Conservation (phyloP, 257 asterid species). For the Nicotiana obtusifolia region DNA sequence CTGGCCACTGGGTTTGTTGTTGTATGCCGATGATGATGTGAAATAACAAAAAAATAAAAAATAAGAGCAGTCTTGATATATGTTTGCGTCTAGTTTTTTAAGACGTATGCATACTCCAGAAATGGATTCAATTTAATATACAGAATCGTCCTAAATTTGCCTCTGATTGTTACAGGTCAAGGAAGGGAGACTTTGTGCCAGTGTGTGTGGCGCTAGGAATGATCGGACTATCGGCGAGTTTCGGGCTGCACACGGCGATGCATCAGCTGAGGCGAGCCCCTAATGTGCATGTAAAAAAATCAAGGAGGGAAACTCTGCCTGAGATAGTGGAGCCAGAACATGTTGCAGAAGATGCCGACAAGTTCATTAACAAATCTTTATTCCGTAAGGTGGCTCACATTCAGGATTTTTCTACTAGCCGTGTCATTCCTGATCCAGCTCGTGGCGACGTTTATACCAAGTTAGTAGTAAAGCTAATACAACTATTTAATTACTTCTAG, state of each 20-base stretch:
- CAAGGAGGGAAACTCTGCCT: slow-evolving; percentile 55
- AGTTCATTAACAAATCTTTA: slow-evolving; percentile 46
- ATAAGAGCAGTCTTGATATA: not conserved
- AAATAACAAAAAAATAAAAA: too few species aligned
- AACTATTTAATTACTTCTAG: not conserved
- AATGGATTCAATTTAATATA: too few species aligned
- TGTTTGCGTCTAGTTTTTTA: not conserved
- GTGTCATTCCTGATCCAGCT: slow-evolving; percentile 19
- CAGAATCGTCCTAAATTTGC: too few species aligned
- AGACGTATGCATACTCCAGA: too few species aligned
- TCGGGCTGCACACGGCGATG: slow-evolving; percentile 43
- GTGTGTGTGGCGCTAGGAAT: slow-evolving; percentile 48
- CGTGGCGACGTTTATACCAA: slow-evolving; percentile 30
- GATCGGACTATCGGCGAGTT: slow-evolving; percentile 30
- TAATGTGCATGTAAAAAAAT: slow-evolving; percentile 49
- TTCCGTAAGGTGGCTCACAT: slow-evolving; percentile 64
- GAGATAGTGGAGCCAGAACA: slow-evolving; percentile 64
- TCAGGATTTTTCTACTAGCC: slow-evolving; percentile 20
- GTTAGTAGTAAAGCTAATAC: slow-evolving; percentile 12
- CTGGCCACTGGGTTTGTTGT: too few species aligned
- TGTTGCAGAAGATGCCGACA: slow-evolving; percentile 39
- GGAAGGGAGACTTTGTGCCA: slow-evolving; percentile 43
- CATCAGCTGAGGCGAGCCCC: slow-evolving; percentile 55
- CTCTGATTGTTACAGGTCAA: slow-evolving; percentile 20
- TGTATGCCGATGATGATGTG: too few species aligned